phyloP scores from a whole-genome alignment of 2,329 filamentous ascomycete species.

The Rutstroemia sp. region DNA sequence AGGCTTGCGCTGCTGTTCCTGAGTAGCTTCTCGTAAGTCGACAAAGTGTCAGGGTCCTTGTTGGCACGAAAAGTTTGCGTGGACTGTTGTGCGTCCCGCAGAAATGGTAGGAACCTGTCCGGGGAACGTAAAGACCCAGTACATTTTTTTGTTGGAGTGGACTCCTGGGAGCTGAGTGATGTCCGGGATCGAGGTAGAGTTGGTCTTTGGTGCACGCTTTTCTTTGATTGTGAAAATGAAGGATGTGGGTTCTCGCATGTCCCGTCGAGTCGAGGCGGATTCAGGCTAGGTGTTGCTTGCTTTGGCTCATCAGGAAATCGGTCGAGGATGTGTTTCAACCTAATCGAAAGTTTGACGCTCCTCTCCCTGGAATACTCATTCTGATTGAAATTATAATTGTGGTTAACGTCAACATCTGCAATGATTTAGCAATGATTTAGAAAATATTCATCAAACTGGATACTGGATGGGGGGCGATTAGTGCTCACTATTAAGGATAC shows the following conservation, averaged over 20 bases:
- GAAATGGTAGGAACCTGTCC: slow-evolving; percentile 51
- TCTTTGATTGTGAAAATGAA: slow-evolving; percentile 15
- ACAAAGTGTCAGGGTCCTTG: slow-evolving; percentile 39
- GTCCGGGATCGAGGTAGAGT: neutral
- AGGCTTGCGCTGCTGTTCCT: slow-evolving; percentile 35
- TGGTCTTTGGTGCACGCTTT: slow-evolving; percentile 3
- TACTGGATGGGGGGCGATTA: neutral
- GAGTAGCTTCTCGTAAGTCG: slow-evolving; percentile 38
- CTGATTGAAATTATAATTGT: neutral
- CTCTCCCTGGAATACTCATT: slow-evolving; percentile 1
- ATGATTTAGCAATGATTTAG: neutral
- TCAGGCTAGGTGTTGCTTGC: neutral
- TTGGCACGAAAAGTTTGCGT: slow-evolving; percentile 44
- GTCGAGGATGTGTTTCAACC: slow-evolving; percentile 1
- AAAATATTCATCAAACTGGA: neutral
- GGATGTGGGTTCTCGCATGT: neutral
- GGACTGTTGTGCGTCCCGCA: slow-evolving; percentile 33
- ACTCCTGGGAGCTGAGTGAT: neutral
- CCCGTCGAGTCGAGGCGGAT: slow-evolving; percentile 5
- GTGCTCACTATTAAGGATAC: slow-evolving; percentile 1
- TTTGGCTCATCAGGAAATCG: neutral
- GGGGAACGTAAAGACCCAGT: slow-evolving; percentile 29
- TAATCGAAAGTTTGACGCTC: neutral
- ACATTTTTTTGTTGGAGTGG: slow-evolving; percentile 13
- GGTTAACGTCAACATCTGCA: neutral